phyloP scores from a whole-genome alignment of 768 basidiomycete species.

The Mycena olivaceomarginata region DNA sequence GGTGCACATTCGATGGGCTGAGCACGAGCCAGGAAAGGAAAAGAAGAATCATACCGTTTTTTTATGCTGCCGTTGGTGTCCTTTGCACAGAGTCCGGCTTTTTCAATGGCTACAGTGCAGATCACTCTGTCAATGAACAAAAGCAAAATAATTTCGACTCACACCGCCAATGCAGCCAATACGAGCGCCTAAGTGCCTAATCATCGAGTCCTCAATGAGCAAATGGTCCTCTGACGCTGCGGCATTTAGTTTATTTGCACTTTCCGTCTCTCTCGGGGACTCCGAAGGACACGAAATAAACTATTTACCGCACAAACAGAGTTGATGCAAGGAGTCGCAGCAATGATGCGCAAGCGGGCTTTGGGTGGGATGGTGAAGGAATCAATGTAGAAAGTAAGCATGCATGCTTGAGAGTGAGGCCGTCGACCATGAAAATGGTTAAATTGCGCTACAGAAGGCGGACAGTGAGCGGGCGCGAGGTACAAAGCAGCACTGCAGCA shows the following conservation, averaged over 20 bases:
- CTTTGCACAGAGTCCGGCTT: background rate
- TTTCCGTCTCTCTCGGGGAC: background rate
- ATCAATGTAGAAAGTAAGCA: background rate
- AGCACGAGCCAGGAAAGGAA: background rate
- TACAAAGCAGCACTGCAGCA: background rate
- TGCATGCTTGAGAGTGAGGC: conserved; percentile 4
- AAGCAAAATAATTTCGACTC: background rate
- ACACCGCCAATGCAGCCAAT: background rate
- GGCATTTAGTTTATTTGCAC: background rate
- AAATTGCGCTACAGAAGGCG: conserved; percentile 2
- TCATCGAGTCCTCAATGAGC: background rate
- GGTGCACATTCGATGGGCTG: background rate
- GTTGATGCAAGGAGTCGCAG: background rate
- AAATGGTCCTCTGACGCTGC: background rate
- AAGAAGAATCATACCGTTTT: background rate
- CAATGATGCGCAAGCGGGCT: background rate
- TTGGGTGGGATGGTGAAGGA: background rate
- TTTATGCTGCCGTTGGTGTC: background rate
- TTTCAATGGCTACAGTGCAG: background rate
- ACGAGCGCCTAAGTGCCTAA: background rate
- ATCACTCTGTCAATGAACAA: background rate
- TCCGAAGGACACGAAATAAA: background rate
- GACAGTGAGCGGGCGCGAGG: conserved; percentile 4
- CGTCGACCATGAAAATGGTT: background rate
- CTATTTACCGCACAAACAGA: background rate